Conservation (phyloP, 441 rosid genomes). For the Pelargonium exstipulatum region DNA sequence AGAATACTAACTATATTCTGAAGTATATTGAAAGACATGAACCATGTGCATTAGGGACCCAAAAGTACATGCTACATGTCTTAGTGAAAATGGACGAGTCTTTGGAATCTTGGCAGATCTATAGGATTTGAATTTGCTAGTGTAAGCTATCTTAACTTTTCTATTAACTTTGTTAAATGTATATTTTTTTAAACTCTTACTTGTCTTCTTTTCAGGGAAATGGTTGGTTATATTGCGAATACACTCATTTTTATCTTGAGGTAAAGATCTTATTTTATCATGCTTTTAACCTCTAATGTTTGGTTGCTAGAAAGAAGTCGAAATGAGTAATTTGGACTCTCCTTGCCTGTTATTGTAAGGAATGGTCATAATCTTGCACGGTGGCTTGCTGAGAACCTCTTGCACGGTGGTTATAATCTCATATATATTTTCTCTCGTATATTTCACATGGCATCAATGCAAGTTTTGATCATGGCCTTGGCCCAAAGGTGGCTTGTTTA, state of each 20-base stretch:
- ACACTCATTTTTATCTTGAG: constrained; percentile 84
- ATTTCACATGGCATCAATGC: too few relatives aligned
- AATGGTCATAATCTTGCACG: neutral
- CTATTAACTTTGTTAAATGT: neutral
- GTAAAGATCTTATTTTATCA: constrained; percentile 33
- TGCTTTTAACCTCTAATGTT: neutral
- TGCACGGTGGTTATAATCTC: neutral
- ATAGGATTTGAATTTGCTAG: neutral
- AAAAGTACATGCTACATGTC: neutral
- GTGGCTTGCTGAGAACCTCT: neutral
- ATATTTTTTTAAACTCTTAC: neutral
- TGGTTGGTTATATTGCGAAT: constrained; percentile 92
- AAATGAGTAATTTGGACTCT: neutral
- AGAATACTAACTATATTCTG: neutral
- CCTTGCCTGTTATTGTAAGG: neutral
- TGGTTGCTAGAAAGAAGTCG: neutral
- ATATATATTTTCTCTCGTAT: too few relatives aligned
- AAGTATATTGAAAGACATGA: neutral
- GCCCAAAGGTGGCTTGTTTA: too few relatives aligned
- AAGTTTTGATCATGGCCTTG: too few relatives aligned
- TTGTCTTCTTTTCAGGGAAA: constrained; percentile 58
- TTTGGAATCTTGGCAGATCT: neutral
- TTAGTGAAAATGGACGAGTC: neutral
- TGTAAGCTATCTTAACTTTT: neutral
- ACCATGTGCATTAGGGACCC: neutral